Conservation (phyloP, 805 yeast species). For the Metschnikowia shivogae region DNA sequence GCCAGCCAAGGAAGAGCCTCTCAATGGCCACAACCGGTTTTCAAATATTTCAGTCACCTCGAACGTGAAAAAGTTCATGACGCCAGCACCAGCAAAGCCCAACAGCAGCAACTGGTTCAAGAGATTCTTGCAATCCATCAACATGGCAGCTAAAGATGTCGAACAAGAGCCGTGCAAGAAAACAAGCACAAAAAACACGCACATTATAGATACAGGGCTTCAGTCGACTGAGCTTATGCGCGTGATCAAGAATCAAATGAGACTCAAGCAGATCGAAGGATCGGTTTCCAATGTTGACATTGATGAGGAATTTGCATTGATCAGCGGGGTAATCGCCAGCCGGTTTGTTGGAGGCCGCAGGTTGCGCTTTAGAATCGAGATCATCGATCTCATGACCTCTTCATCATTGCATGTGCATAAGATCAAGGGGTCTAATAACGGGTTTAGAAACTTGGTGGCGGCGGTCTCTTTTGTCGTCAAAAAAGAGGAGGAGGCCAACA, state of each 20-base stretch:
- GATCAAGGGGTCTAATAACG: constrained; percentile 44
- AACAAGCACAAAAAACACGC: constrained; percentile 18
- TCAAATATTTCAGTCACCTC: constrained; percentile 31
- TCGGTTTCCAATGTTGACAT: constrained; percentile 40
- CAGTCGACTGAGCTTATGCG: constrained; percentile 28
- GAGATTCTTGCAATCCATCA: constrained; percentile 30
- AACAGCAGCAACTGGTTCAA: constrained; percentile 31
- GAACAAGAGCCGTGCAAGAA: constrained; percentile 6
- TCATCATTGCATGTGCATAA: constrained; percentile 41
- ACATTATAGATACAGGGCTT: constrained; percentile 32
- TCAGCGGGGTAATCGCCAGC: constrained; percentile 47
- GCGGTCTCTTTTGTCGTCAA: constrained; percentile 44
- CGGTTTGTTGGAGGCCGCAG: constrained; percentile 42
- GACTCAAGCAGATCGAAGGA: constrained; percentile 48
- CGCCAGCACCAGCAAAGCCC: constrained; percentile 11
- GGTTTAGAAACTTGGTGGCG: constrained; percentile 40
- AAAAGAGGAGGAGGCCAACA: constrained; percentile 35
- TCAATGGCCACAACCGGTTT: constrained; percentile 26
- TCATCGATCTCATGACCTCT: constrained; percentile 34
- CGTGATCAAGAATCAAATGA: constrained; percentile 38
- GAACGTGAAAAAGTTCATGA: constrained; percentile 8
- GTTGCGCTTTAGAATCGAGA: constrained; percentile 43
- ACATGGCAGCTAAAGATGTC: constrained; percentile 9
- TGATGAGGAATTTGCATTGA: constrained; percentile 40
- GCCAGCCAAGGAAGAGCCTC: constrained; percentile 19